phyloP scores from a whole-genome alignment of 345 rosid species.

The Murraya paniculata region DNA sequence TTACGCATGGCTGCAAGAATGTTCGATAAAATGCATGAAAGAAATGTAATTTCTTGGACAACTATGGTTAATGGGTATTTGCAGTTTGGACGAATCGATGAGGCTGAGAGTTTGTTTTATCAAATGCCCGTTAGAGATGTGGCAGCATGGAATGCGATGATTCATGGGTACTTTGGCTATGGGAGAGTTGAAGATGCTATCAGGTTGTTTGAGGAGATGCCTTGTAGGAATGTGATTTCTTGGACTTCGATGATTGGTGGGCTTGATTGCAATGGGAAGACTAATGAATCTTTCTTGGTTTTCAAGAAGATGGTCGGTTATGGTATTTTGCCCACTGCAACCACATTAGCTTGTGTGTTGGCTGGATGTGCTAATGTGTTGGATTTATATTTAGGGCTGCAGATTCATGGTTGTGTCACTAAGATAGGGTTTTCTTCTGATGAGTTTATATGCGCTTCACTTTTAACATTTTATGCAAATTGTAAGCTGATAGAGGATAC shows the following conservation, averaged over 20 bases:
- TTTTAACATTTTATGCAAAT: constrained; percentile 64
- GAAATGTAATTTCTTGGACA: constrained; percentile 71
- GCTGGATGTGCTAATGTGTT: constrained; percentile 54
- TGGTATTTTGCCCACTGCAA: constrained; percentile 40
- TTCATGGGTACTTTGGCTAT: constrained; percentile 56
- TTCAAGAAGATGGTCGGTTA: constrained; percentile 49
- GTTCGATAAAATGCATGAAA: constrained; percentile 69
- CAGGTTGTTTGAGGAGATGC: constrained; percentile 58
- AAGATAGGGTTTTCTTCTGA: constrained; percentile 45
- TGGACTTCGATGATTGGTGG: constrained; percentile 88
- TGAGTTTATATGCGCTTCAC: constrained; percentile 55
- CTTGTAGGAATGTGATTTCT: constrained; percentile 57
- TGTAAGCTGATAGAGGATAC: constrained; percentile 45
- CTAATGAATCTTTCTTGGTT: constrained; percentile 45
- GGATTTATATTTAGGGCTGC: constrained; percentile 43
- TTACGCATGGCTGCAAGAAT: constrained; percentile 36
- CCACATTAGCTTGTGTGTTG: constrained; percentile 54
- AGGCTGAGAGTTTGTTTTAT: constrained; percentile 53
- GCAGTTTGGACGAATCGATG: constrained; percentile 44
- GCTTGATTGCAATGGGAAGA: constrained; percentile 54
- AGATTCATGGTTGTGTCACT: constrained; percentile 52
- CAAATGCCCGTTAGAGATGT: constrained; percentile 60
- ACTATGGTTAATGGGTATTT: constrained; percentile 67
- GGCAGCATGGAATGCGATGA: constrained; percentile 74
- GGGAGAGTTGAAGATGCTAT: constrained; percentile 52